phyloP scores from a whole-genome alignment of 2,329 filamentous ascomycete genomes.

The Orbilia blumenaviensis region DNA sequence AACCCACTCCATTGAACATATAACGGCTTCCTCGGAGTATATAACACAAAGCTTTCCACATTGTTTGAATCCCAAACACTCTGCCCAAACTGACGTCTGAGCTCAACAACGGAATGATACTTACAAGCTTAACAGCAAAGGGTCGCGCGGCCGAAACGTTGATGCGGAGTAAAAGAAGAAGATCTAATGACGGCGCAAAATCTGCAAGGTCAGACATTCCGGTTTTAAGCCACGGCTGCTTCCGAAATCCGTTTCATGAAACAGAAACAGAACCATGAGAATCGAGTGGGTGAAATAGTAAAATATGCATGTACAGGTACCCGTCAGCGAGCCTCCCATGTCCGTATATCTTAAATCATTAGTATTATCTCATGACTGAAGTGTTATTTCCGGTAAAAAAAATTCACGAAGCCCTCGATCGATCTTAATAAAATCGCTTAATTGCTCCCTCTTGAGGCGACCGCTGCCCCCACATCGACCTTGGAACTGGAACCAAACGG shows the following conservation, averaged over 20 bases:
- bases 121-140: conserved; percentile 22
- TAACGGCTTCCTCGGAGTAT: conserved; percentile 16
- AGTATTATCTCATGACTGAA: neutral
- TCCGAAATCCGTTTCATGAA: conserved; percentile 50
- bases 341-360: neutral
- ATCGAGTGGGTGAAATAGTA: neutral
- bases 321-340: neutral
- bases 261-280: conserved; percentile 4
- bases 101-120: too few relatives aligned
- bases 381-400: neutral
- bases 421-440: conserved; percentile 44
- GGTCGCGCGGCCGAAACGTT: conserved; percentile 52
- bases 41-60: conserved; percentile 3
- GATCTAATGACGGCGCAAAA: conserved; percentile 16
- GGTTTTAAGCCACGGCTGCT: conserved; percentile 51
- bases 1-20: conserved; percentile 1
- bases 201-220: neutral
- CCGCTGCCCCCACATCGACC: conserved; percentile 50
- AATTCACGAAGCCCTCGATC: conserved; percentile 16
- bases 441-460: conserved; percentile 43
- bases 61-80: conserved; percentile 12
- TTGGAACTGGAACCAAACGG: conserved; percentile 51
- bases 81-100: neutral
- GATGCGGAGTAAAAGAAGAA: conserved; percentile 30
- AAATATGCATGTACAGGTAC: neutral